phyloP scores from a whole-genome alignment of 805 yeast genomes.

The Kodamaea nitidulidarum region DNA sequence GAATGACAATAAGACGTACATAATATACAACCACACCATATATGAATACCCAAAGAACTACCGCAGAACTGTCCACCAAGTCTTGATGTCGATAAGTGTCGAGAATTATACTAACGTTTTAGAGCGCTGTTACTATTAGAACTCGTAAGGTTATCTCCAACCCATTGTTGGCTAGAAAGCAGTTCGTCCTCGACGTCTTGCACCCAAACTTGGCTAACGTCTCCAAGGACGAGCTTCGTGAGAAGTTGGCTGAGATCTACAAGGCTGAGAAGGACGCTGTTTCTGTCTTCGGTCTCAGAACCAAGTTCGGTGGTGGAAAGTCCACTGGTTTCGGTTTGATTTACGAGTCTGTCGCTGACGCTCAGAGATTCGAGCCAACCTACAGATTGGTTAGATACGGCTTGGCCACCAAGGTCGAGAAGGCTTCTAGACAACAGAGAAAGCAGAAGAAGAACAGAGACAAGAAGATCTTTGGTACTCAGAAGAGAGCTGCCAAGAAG shows the following conservation, averaged over 20 bases:
- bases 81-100: background rate
- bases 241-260: conserved; percentile 82
- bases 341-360: conserved; percentile 96
- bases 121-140: conserved; percentile 86
- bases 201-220: conserved; percentile 99
- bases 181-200: conserved; percentile 97
- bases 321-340: conserved; percentile 99
- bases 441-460: conserved; percentile 99
- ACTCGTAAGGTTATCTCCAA: conserved; percentile 98
- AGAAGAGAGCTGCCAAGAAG: conserved; percentile 88
- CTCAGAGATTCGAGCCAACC: conserved; percentile 97
- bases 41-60: background rate
- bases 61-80: background rate
- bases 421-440: conserved; percentile 99
- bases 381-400: conserved; percentile 99
- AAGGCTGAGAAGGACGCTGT: conserved; percentile 90
- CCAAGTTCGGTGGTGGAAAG: conserved; percentile 99
- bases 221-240: conserved; percentile 98
- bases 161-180: conserved; percentile 99
- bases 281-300: conserved; percentile 98
- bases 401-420: conserved; percentile 91
- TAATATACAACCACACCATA: too few species aligned
- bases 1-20: background rate
- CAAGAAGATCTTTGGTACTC: conserved; percentile 98
- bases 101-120: conserved; percentile 1